Percentiles rank a stretch among this genome's conserved stretches.
phyloP scores from a whole-genome alignment of 2,329 filamentous ascomycete species.

The Beauveria caledonica region DNA sequence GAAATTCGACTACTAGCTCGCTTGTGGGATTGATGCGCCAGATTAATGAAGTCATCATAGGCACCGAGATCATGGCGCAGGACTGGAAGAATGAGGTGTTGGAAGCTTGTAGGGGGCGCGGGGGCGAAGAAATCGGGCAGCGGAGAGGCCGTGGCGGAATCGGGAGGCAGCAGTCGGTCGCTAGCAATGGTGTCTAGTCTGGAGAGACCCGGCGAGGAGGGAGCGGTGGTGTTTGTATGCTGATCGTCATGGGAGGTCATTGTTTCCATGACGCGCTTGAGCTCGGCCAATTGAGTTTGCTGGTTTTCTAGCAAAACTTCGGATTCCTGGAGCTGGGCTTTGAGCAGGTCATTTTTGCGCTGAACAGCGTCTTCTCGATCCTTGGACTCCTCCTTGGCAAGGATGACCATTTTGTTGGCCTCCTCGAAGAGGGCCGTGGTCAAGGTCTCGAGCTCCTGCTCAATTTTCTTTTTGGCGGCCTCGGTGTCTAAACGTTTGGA shows the following conservation, averaged over 20 bases:
- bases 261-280: constrained; percentile 87
- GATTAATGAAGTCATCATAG: constrained; percentile 76
- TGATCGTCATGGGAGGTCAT: constrained; percentile 71
- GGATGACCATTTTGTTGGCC: constrained; percentile 94
- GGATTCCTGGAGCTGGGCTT: constrained; percentile 75
- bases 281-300: constrained; percentile 83
- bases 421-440: constrained; percentile 95
- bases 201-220: constrained; percentile 70
- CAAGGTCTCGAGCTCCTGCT: constrained; percentile 82
- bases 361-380: constrained; percentile 73
- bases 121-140: constrained; percentile 39
- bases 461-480: constrained; percentile 79
- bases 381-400: constrained; percentile 78
- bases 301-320: constrained; percentile 80
- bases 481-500: constrained; percentile 57
- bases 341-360: constrained; percentile 81
- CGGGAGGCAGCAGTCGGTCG: constrained; percentile 22
- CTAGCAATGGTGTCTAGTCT: constrained; percentile 55
- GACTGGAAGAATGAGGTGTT: constrained; percentile 74
- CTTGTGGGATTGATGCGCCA: constrained; percentile 61
- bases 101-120: constrained; percentile 62
- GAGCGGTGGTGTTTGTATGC: constrained; percentile 61
- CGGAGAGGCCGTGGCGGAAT: constrained; percentile 28
- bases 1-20: constrained; percentile 56
- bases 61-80: constrained; percentile 72